Percentiles rank a stretch among this genome's conserved stretches.
Evolutionary conservation across 2,329 filamentous ascomycete genomes (phyloP).

Genomic region (Diaporthe destruens): DNA sequence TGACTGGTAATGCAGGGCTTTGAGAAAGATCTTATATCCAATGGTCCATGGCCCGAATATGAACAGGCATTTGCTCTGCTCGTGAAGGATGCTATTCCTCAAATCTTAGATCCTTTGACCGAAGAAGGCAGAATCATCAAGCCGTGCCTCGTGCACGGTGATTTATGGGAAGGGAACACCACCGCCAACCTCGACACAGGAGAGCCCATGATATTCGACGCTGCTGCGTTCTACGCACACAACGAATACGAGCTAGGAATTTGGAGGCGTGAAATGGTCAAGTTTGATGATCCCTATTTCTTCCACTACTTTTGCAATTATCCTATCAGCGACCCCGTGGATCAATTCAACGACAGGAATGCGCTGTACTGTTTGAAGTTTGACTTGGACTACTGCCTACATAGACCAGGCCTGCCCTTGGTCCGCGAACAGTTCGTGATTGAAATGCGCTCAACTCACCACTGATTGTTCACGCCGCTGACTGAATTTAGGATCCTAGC

Average conservation of each 20-base stretch:
- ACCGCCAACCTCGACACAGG: conserved; percentile 10
- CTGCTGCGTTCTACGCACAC: conserved; percentile 21
- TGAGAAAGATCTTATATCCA: background rate
- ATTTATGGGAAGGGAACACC: conserved; percentile 18
- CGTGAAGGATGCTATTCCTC: conserved; percentile 7
- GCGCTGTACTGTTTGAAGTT: conserved; percentile 29
- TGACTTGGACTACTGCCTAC: background rate
- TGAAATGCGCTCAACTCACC: no score
- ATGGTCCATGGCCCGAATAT: conserved; percentile 13
- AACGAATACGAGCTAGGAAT: conserved; percentile 18
- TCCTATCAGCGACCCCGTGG: conserved; percentile 24
- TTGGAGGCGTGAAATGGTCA: conserved; percentile 15
- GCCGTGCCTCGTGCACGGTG: conserved; percentile 14
- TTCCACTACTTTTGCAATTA: conserved; percentile 33
- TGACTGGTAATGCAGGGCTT: background rate
- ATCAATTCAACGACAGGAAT: conserved; percentile 36
- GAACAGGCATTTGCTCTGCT: background rate
- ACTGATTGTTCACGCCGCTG: background rate
- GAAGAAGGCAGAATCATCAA: conserved; percentile 4
- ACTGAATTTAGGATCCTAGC: background rate
- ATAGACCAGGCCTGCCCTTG: background rate
- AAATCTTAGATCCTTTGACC: background rate
- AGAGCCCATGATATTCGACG: conserved; percentile 4
- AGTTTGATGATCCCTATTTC: background rate
- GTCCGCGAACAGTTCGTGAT: background rate